phyloP scores from a whole-genome alignment of 176 grass and related monocot genomes.

The Musa beccarii region DNA sequence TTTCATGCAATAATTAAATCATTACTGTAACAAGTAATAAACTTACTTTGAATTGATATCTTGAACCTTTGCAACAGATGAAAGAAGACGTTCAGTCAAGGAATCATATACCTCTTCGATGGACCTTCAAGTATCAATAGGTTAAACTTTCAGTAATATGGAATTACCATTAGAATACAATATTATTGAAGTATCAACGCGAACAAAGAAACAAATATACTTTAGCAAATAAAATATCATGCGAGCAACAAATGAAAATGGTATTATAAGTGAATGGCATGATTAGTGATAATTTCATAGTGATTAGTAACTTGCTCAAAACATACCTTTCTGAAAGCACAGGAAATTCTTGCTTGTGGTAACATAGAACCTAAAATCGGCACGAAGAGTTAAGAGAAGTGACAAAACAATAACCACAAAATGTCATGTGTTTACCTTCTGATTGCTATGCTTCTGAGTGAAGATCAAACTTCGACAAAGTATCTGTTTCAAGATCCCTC shows the following conservation, averaged over 20 bases:
- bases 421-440: constrained; percentile 27
- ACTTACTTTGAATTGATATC: constrained; percentile 66
- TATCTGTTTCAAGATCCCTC: constrained; percentile 5
- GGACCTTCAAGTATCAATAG: constrained; percentile 35
- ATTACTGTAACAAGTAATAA: constrained; percentile 10
- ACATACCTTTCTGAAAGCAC: constrained; percentile 52
- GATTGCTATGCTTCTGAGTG: constrained; percentile 25
- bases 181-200: not conserved
- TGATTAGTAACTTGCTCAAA: not conserved
- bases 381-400: constrained; percentile 1
- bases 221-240: not conserved
- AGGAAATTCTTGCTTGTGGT: constrained; percentile 41
- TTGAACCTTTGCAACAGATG: constrained; percentile 29
- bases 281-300: not conserved
- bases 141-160: constrained; percentile 2
- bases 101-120: constrained; percentile 76
- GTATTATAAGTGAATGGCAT: not conserved
- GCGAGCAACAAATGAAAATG: not conserved
- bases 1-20: not conserved
- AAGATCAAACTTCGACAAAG: constrained; percentile 5
- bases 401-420: constrained; percentile 1
- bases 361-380: constrained; percentile 45
- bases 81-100: constrained; percentile 68
- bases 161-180: not conserved
- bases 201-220: not conserved